Conservation (phyloP, 768 basidiomycete species). For the Lactarius evosmus region DNA sequence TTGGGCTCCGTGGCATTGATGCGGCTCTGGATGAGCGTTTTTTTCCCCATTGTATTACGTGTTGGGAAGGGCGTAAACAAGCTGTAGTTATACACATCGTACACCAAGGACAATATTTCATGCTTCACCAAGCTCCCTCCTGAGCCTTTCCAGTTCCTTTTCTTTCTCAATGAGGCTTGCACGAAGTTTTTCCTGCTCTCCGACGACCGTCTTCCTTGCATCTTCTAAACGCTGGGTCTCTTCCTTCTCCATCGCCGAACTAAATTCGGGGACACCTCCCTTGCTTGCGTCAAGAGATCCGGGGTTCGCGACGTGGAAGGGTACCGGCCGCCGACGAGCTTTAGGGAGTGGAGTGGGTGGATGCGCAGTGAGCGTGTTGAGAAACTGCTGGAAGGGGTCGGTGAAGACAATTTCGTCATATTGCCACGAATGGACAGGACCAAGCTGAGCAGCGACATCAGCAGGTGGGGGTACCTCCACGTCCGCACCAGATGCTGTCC, state of each 20-base stretch:
- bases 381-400: slow-evolving; percentile 86
- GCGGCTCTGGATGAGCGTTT: not conserved
- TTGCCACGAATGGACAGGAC: slow-evolving; percentile 94
- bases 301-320: slow-evolving; percentile 60
- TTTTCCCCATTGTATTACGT: not conserved
- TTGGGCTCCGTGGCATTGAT: slow-evolving; percentile 80
- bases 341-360: slow-evolving; percentile 81
- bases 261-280: slow-evolving; percentile 78
- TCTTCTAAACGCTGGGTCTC: slow-evolving; percentile 78
- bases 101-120: not conserved
- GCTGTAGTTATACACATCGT: slow-evolving; percentile 12
- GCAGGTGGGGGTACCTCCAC: slow-evolving; percentile 67
- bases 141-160: slow-evolving; percentile 69
- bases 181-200: slow-evolving; percentile 75
- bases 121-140: slow-evolving; percentile 45
- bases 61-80: not conserved
- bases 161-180: slow-evolving; percentile 71
- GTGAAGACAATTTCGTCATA: slow-evolving; percentile 98
- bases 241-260: slow-evolving; percentile 77
- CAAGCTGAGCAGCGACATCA: slow-evolving; percentile 61
- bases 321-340: slow-evolving; percentile 55
- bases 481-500: slow-evolving; percentile 61
- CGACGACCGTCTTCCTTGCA: slow-evolving; percentile 64
- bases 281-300: slow-evolving; percentile 62
- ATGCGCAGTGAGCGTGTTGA: slow-evolving; percentile 74